Evolutionary conservation across 495 filamentous ascomycete species (phyloP).

Genomic region (Aspergillus steynii): DNA sequence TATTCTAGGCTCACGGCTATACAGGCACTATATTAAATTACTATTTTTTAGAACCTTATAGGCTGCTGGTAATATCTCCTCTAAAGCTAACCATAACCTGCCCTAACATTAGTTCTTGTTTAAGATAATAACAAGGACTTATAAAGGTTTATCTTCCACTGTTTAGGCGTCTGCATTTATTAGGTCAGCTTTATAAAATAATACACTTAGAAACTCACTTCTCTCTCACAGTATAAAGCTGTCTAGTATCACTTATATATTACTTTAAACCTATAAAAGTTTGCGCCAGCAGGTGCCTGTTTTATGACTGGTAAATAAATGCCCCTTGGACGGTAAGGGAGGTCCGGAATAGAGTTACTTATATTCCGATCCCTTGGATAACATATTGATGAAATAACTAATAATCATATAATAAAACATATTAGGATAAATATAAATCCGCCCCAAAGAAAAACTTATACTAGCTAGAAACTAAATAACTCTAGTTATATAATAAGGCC

Average conservation of each 20-base stretch:
- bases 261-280: background rate
- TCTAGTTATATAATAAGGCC: background rate
- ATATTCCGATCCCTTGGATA: background rate
- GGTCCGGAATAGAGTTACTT: background rate
- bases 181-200: background rate
- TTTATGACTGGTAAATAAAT: background rate
- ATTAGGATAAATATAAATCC: background rate
- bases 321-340: slow-evolving; percentile 1
- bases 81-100: background rate
- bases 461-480: background rate
- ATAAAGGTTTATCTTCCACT: background rate
- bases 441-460: background rate
- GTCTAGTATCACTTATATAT: background rate
- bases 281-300: background rate
- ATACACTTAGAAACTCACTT: background rate
- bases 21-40: background rate
- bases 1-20: background rate
- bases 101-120: background rate
- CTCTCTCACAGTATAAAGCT: background rate
- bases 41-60: background rate
- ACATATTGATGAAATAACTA: background rate
- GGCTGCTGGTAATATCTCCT: background rate
- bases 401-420: background rate
- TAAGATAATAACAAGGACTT: background rate
- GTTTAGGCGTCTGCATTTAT: background rate